A percentile compares a stretch with the other conserved stretches of the same genome.
Conservation (phyloP, 176 grass and related monocot genomes). For the Carex parvula region DNA sequence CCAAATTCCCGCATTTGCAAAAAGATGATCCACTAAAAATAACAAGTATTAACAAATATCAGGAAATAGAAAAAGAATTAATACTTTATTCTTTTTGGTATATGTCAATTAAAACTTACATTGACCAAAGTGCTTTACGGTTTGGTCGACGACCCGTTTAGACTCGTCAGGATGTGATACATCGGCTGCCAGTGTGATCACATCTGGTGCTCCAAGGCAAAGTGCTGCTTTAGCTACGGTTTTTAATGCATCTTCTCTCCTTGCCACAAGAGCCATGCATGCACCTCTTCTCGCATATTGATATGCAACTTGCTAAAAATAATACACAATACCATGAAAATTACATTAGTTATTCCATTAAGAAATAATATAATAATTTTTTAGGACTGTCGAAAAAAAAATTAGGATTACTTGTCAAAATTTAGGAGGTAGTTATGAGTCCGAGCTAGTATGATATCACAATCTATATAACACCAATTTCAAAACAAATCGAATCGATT, state of each 20-base stretch:
- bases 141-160: conserved; percentile 70
- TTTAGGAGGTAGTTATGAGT: too few species aligned
- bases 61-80: too few species aligned
- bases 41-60: not conserved
- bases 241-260: conserved; percentile 55
- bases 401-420: not conserved
- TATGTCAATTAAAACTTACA: conserved; percentile 27
- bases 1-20: conserved; percentile 82
- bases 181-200: conserved; percentile 56
- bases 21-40: conserved; percentile 72
- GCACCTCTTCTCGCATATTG: conserved; percentile 73
- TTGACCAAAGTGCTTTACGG: conserved; percentile 68
- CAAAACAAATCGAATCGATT: too few species aligned
- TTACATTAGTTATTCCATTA: not conserved
- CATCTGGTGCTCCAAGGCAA: conserved; percentile 52
- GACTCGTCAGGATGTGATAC: conserved; percentile 54
- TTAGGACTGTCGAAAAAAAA: not conserved
- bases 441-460: too few species aligned
- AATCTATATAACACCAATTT: too few species aligned
- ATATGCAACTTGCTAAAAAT: conserved; percentile 69
- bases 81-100: not conserved
- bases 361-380: not conserved
- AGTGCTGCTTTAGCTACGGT: conserved; percentile 53
- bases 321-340: not conserved
- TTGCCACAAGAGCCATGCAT: conserved; percentile 63